A percentile compares a stretch with the other conserved stretches of the same genome.
Evolutionary conservation across 169 alveolate species (phyloP).

Genomic region (Plasmodium berghei): DNA sequence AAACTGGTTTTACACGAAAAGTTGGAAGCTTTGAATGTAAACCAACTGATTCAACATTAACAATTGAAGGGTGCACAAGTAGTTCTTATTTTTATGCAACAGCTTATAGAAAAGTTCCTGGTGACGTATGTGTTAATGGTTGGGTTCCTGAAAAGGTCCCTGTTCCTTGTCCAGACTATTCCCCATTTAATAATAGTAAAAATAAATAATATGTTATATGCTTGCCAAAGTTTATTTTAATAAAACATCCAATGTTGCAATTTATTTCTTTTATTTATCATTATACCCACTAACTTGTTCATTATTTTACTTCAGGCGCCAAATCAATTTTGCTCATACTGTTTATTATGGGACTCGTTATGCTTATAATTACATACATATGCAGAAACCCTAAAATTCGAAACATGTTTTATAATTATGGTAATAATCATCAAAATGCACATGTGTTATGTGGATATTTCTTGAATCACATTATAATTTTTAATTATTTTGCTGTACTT

Average conservation of each 20-base stretch:
- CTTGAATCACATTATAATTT: no score
- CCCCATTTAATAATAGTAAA: slow-evolving; percentile 86
- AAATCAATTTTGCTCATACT: slow-evolving; percentile 70
- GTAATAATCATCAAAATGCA: slow-evolving; percentile 8
- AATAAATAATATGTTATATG: neutral
- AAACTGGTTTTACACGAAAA: slow-evolving; percentile 93
- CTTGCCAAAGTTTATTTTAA: no score
- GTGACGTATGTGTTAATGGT: slow-evolving; percentile 97
- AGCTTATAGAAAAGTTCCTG: slow-evolving; percentile 97
- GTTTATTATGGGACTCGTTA: slow-evolving; percentile 52
- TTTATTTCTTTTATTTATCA: no score
- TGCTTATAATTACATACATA: slow-evolving; percentile 72
- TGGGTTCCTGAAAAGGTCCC: slow-evolving; percentile 93
- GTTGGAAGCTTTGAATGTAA: slow-evolving; percentile 89
- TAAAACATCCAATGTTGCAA: no score
- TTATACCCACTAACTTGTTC: neutral
- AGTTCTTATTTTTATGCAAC: slow-evolving; percentile 85
- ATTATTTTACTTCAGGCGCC: slow-evolving; percentile 24
- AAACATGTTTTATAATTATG: slow-evolving; percentile 64
- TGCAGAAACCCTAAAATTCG: slow-evolving; percentile 71
- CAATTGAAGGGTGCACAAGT: slow-evolving; percentile 85
- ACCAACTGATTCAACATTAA: slow-evolving; percentile 83
- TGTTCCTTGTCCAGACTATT: slow-evolving; percentile 93
- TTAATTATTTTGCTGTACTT: no score
- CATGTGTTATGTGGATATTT: neutral